Percentiles rank a stretch among this genome's conserved stretches.
These are phyloP conservation scores for Colletotrichum higginsianum DNA, from an alignment of 2,329 filamentous ascomycete genomes.

Conservation along the genomic window DNA sequence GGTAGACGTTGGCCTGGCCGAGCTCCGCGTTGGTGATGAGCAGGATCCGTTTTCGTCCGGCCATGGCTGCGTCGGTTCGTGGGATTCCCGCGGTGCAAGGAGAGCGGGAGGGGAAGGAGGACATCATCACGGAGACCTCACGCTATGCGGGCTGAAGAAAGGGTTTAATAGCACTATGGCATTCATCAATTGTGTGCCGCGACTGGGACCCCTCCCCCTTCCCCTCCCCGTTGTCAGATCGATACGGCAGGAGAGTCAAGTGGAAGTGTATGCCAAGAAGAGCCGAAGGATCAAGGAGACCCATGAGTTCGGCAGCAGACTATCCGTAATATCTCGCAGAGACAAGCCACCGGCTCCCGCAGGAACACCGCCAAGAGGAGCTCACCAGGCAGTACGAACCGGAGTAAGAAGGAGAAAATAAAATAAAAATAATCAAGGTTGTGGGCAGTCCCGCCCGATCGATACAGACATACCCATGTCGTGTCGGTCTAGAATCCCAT, in stretches of 20 bases:
- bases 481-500: neutral
- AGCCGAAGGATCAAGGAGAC: no score
- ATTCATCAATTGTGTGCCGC: no score
- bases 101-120: neutral
- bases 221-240: no score
- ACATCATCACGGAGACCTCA: no score
- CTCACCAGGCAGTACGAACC: no score
- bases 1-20: slow-evolving; percentile 47
- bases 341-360: neutral
- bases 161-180: no score
- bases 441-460: neutral
- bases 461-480: neutral
- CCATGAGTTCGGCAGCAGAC: neutral
- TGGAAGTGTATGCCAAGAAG: no score
- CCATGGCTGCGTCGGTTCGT: neutral
- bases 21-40: slow-evolving; percentile 45
- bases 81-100: neutral
- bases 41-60: slow-evolving; percentile 33
- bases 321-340: no score
- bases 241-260: no score
- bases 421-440: no score
- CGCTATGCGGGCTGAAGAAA: no score
- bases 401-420: neutral
- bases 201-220: no score
- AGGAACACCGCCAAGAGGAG: neutral